These are phyloP conservation scores for Pichia heedii DNA, from an alignment of 805 yeast genomes.

Conservation along the genomic window DNA sequence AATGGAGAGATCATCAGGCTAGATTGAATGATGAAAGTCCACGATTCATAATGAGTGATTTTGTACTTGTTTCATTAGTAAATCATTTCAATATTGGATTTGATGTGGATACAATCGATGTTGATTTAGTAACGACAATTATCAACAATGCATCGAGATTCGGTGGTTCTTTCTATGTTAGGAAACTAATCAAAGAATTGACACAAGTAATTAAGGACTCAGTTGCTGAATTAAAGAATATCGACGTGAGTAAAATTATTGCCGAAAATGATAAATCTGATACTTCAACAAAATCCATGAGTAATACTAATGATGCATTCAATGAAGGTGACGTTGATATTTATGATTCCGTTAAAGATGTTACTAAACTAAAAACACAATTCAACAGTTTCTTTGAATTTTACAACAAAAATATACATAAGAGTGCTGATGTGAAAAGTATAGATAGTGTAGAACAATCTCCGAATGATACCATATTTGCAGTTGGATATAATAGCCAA, in stretches of 20 bases:
- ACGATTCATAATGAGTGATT: slow-evolving; percentile 77
- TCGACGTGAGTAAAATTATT: slow-evolving; percentile 28
- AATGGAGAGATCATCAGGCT: slow-evolving; percentile 81
- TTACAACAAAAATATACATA: slow-evolving; percentile 3
- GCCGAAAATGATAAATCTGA: slow-evolving; percentile 19
- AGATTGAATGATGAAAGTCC: slow-evolving; percentile 75
- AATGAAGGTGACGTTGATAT: slow-evolving; percentile 1
- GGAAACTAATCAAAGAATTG: slow-evolving; percentile 46
- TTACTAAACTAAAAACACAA: slow-evolving; percentile 16
- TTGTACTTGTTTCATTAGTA: slow-evolving; percentile 52
- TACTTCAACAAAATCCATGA: too few relatives aligned
- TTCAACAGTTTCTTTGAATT: slow-evolving; percentile 12
- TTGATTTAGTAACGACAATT: slow-evolving; percentile 43
- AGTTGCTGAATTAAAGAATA: slow-evolving; percentile 18
- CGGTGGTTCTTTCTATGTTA: slow-evolving; percentile 31
- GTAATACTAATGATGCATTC: neutral
- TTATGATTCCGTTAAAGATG: slow-evolving; percentile 19
- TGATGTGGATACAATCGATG: slow-evolving; percentile 45
- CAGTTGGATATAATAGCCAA: slow-evolving; percentile 15
- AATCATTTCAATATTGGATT: slow-evolving; percentile 22
- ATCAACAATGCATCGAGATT: slow-evolving; percentile 39
- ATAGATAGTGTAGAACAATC: slow-evolving; percentile 1
- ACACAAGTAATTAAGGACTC: slow-evolving; percentile 47
- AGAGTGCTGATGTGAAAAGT: neutral
- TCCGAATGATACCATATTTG: slow-evolving; percentile 10